Conservation (phyloP, 2,329 filamentous ascomycete genomes). For the Aspergillus candidus region DNA sequence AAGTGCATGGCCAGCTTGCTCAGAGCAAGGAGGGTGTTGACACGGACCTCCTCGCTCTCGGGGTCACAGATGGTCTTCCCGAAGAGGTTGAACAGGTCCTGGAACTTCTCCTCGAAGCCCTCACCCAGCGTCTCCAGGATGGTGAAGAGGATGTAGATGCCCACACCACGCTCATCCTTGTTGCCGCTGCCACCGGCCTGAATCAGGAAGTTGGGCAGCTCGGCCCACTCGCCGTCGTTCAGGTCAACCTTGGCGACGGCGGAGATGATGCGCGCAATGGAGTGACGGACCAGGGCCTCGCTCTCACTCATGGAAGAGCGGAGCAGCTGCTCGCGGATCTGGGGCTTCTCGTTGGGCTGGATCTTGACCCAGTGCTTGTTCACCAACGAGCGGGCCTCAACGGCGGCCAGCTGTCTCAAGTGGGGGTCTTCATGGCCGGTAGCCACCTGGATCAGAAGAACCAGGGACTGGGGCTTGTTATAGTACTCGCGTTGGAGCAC, state of each 20-base stretch:
- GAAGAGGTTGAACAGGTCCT: conserved; percentile 77
- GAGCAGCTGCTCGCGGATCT: conserved; percentile 75
- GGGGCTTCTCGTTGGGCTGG: conserved; percentile 66
- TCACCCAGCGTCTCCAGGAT: conserved; percentile 83
- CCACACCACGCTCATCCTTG: conserved; percentile 78
- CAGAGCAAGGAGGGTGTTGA: conserved; percentile 89
- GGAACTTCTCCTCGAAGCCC: conserved; percentile 73
- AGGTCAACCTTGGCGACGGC: conserved; percentile 82
- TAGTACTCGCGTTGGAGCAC: conserved; percentile 93
- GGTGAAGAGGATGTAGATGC: conserved; percentile 87
- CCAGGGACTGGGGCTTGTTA: conserved; percentile 72
- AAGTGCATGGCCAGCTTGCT: conserved; percentile 82
- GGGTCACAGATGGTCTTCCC: conserved; percentile 81
- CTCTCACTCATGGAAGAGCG: conserved; percentile 77
- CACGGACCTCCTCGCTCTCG: conserved; percentile 83
- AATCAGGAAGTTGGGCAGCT: conserved; percentile 72
- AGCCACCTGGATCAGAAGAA: conserved; percentile 81
- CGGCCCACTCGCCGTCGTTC: conserved; percentile 75
- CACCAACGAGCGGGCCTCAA: conserved; percentile 79
- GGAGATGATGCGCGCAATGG: conserved; percentile 79
- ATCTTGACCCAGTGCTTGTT: conserved; percentile 79
- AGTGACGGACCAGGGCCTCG: conserved; percentile 71
- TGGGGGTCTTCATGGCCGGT: conserved; percentile 66
- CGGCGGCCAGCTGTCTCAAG: conserved; percentile 82
- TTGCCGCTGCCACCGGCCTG: conserved; percentile 70